Percentiles rank a stretch among this genome's conserved stretches.
Conservation (phyloP, 768 basidiomycete species). For the Hortiboletus flavorubellus region DNA sequence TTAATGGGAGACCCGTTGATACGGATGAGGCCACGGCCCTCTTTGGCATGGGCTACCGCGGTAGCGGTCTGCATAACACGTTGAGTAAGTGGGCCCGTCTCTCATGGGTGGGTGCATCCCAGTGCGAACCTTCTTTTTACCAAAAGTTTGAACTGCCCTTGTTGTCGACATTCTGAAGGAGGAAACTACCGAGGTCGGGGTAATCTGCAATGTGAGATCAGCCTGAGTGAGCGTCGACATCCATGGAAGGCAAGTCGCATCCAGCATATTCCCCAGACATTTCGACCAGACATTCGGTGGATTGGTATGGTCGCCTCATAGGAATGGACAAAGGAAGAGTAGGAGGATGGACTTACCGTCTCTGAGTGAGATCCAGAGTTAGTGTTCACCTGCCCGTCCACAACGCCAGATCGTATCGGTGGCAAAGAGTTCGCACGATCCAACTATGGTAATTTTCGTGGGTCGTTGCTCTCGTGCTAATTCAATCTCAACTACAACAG, state of each 20-base stretch:
- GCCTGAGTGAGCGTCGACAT: slow-evolving; percentile 31
- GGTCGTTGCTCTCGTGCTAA: background rate
- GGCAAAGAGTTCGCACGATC: slow-evolving; percentile 24
- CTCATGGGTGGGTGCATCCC: background rate
- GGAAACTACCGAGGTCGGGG: slow-evolving; percentile 20
- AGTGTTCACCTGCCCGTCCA: slow-evolving; percentile 7
- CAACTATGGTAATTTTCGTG: slow-evolving; percentile 16
- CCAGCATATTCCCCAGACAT: slow-evolving; percentile 37
- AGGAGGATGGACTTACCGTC: slow-evolving; percentile 38
- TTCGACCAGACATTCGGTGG: background rate
- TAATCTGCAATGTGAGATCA: slow-evolving; percentile 23
- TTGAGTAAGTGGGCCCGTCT: slow-evolving; percentile 1
- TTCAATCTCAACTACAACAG: background rate
- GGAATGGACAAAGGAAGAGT: background rate
- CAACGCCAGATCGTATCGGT: background rate
- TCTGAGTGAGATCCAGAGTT: slow-evolving; percentile 31
- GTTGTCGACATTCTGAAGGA: slow-evolving; percentile 59
- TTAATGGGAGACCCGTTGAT: slow-evolving; percentile 96
- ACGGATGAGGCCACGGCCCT: slow-evolving; percentile 94
- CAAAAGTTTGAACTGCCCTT: slow-evolving; percentile 98
- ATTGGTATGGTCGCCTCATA: background rate
- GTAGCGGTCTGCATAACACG: slow-evolving; percentile 75
- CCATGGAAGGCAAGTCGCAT: slow-evolving; percentile 34
- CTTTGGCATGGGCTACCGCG: slow-evolving; percentile 94
- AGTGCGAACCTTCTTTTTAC: slow-evolving; percentile 93